Percentiles rank a stretch among this genome's conserved stretches.
phyloP scores from a whole-genome alignment of 495 filamentous ascomycete species.

The Neurospora tetrasperma region DNA sequence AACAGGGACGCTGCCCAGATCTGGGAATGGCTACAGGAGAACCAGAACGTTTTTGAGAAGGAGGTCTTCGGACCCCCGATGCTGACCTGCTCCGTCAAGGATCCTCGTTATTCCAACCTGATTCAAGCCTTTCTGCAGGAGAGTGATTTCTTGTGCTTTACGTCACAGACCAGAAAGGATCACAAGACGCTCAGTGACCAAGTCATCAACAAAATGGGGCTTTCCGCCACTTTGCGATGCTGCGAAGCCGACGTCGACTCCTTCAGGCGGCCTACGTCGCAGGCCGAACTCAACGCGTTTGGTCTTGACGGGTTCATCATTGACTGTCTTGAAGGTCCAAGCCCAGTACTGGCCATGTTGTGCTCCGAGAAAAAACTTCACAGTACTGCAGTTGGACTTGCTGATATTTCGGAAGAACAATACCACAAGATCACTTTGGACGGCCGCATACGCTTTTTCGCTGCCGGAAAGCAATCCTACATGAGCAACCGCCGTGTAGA shows the following conservation, averaged over 20 bases:
- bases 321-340: conserved; percentile 70
- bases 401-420: conserved; percentile 53
- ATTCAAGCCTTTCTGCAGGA: conserved; percentile 61
- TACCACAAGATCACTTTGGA: conserved; percentile 45
- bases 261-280: conserved; percentile 47
- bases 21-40: conserved; percentile 71
- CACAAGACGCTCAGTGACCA: conserved; percentile 54
- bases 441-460: conserved; percentile 46
- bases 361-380: conserved; percentile 59
- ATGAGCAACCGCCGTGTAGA: conserved; percentile 54
- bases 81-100: conserved; percentile 69
- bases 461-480: conserved; percentile 49
- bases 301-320: conserved; percentile 75
- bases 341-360: conserved; percentile 78
- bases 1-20: conserved; percentile 54
- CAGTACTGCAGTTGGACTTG: conserved; percentile 49
- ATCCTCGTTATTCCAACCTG: conserved; percentile 59
- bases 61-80: conserved; percentile 79
- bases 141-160: conserved; percentile 63
- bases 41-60: conserved; percentile 63
- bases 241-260: conserved; percentile 36
- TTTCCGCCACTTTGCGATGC: conserved; percentile 57
- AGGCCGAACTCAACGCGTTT: conserved; percentile 38
- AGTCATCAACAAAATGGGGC: conserved; percentile 43
- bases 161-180: conserved; percentile 60